A percentile compares a stretch with the other conserved stretches of the same genome.
phyloP scores from a whole-genome alignment of 768 basidiomycete species.

The Cubamyces sp. region DNA sequence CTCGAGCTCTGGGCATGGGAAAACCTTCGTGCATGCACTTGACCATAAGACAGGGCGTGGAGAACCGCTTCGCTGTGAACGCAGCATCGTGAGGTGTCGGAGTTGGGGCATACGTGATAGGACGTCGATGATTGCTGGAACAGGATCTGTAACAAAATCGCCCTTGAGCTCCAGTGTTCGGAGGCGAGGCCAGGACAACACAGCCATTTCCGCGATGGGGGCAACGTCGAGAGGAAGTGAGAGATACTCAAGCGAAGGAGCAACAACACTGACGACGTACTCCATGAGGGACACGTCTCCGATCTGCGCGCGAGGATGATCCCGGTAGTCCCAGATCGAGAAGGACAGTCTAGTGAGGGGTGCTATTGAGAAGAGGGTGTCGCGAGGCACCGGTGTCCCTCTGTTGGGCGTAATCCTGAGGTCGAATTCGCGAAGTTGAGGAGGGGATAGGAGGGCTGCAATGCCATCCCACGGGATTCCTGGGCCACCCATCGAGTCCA shows the following conservation, averaged over 20 bases:
- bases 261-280: neutral
- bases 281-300: neutral
- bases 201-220: neutral
- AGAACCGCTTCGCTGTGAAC: neutral
- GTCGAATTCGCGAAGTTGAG: neutral
- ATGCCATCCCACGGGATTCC: neutral
- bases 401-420: neutral
- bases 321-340: neutral
- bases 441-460: neutral
- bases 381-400: neutral
- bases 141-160: neutral
- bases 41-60: neutral
- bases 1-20: neutral
- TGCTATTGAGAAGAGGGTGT: neutral
- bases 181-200: neutral
- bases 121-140: neutral
- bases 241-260: neutral
- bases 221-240: neutral
- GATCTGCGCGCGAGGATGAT: neutral
- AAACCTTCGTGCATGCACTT: neutral
- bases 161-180: neutral
- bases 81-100: neutral
- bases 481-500: no score
- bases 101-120: neutral
- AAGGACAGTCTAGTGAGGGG: neutral